Conservation (phyloP, 495 filamentous ascomycete species). For the Penicillium bovifimosum region DNA sequence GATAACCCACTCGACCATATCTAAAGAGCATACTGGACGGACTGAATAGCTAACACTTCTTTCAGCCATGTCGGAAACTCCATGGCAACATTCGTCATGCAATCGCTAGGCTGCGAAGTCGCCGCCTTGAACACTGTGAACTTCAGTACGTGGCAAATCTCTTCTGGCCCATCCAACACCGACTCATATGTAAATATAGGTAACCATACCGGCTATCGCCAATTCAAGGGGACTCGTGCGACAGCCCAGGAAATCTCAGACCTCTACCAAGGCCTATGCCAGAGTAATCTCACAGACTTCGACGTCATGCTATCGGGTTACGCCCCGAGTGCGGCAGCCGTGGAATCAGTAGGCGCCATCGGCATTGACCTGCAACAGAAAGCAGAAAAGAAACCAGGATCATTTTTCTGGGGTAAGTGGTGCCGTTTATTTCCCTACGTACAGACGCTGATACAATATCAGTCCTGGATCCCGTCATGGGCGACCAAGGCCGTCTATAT, state of each 20-base stretch:
- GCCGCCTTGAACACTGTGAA: conserved; percentile 91
- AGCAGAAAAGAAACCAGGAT: conserved; percentile 57
- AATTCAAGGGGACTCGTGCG: conserved; percentile 75
- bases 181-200: conserved; percentile 43
- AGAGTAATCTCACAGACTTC: conserved; percentile 77
- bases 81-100: conserved; percentile 89
- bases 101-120: conserved; percentile 88
- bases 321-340: conserved; percentile 74
- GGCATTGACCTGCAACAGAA: conserved; percentile 70
- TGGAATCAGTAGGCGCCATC: conserved; percentile 79
- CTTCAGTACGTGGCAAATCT: conserved; percentile 61
- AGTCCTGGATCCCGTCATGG: conserved; percentile 98
- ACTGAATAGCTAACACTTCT: conserved; percentile 11
- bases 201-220: conserved; percentile 88
- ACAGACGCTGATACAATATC: not conserved
- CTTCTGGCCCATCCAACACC: not conserved
- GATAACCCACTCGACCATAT: conserved; percentile 3
- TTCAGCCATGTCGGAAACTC: conserved; percentile 92
- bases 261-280: conserved; percentile 76
- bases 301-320: conserved; percentile 93
- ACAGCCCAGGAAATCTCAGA: conserved; percentile 78
- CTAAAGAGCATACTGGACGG: conserved; percentile 5
- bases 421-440: not conserved
- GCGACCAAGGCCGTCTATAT: conserved; percentile 86
- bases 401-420: conserved; percentile 79